Conservation (phyloP, 768 basidiomycete genomes). For the Russula brevipes region DNA sequence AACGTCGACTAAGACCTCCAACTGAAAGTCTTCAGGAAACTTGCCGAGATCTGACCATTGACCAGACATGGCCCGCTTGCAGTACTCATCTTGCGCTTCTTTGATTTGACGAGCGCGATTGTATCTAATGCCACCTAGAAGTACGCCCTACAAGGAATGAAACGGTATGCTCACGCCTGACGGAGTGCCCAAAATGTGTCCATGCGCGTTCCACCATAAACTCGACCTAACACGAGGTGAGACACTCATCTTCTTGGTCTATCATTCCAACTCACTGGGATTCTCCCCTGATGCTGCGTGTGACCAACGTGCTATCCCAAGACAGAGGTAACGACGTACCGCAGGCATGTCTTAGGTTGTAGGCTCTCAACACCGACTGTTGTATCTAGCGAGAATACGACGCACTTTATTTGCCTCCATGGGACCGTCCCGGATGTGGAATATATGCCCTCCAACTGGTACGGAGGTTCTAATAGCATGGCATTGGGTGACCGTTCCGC, state of each 20-base stretch:
- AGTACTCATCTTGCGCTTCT: slow-evolving; percentile 61
- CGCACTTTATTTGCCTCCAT: slow-evolving; percentile 77
- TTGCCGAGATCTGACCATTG: slow-evolving; percentile 43
- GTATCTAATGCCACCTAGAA: slow-evolving; percentile 38
- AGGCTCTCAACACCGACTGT: not conserved
- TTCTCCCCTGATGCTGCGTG: slow-evolving; percentile 47
- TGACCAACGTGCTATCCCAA: not conserved
- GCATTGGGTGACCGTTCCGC: slow-evolving; percentile 63
- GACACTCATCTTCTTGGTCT: not conserved
- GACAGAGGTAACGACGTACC: slow-evolving; percentile 27
- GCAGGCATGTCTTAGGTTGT: slow-evolving; percentile 54
- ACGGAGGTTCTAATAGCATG: slow-evolving; percentile 75
- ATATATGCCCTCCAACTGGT: slow-evolving; percentile 38
- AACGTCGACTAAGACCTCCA: slow-evolving; percentile 67
- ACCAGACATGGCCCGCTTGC: slow-evolving; percentile 43
- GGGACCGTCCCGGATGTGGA: slow-evolving; percentile 36
- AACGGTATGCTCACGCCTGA: slow-evolving; percentile 36
- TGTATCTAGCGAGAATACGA: not conserved
- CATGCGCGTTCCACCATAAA: slow-evolving; percentile 48
- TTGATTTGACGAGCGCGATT: slow-evolving; percentile 61
- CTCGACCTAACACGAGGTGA: slow-evolving; percentile 21
- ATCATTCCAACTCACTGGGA: slow-evolving; percentile 33
- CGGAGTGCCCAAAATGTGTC: slow-evolving; percentile 70
- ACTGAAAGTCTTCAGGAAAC: slow-evolving; percentile 66
- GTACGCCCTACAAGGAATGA: not conserved